phyloP scores from a whole-genome alignment of 805 yeast species.

The Saccharomycopsis sp. region DNA sequence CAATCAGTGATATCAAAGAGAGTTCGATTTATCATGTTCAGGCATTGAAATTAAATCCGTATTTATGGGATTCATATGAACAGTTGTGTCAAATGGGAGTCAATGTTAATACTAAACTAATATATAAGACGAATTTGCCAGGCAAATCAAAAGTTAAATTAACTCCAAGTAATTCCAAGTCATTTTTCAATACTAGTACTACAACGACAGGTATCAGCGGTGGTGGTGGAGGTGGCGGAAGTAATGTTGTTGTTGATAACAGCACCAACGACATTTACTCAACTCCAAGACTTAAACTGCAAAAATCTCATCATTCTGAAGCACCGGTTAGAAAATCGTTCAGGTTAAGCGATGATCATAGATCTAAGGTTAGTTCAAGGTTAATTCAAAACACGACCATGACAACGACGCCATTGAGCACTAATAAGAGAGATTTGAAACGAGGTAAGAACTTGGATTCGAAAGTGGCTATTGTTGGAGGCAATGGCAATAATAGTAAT shows the following conservation, averaged over 20 bases:
- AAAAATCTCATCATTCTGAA: slow-evolving; percentile 25
- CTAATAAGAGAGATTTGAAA: slow-evolving; percentile 24
- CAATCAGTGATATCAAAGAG: slow-evolving; percentile 53
- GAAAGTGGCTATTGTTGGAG: too few relatives aligned
- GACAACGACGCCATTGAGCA: slow-evolving; percentile 27
- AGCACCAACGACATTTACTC: slow-evolving; percentile 32
- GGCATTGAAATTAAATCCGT: slow-evolving; percentile 70
- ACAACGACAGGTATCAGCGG: too few relatives aligned
- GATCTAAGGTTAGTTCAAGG: slow-evolving; percentile 41
- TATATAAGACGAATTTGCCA: slow-evolving; percentile 37
- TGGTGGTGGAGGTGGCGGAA: too few relatives aligned
- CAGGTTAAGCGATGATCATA: slow-evolving; percentile 18
- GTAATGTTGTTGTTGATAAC: too few relatives aligned
- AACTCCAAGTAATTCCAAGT: neutral
- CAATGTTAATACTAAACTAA: slow-evolving; percentile 50
- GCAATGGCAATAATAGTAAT: neutral
- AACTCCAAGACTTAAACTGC: slow-evolving; percentile 36
- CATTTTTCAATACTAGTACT: slow-evolving; percentile 13
- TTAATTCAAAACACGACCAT: too few relatives aligned
- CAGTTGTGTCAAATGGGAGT: slow-evolving; percentile 69
- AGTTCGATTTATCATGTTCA: slow-evolving; percentile 62
- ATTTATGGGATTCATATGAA: slow-evolving; percentile 79
- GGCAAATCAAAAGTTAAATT: neutral
- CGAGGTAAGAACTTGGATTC: too few relatives aligned
- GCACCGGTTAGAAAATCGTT: slow-evolving; percentile 35